phyloP scores from a whole-genome alignment of 441 rosid genomes.

The Breynia disticha region DNA sequence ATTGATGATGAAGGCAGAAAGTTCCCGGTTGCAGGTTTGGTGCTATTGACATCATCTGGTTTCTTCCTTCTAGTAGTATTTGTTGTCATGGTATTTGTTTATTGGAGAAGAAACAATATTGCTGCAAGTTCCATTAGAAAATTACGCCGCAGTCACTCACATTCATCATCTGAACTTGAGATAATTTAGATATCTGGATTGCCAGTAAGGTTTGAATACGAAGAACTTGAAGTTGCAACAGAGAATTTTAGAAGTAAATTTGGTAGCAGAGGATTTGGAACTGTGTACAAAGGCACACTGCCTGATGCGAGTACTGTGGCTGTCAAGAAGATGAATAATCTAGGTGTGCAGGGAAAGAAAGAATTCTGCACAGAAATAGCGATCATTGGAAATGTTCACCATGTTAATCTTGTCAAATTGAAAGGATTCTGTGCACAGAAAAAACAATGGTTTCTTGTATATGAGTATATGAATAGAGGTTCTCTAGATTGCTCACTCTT shows the following conservation, averaged over 20 bases:
- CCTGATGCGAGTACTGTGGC: slow-evolving; percentile 55
- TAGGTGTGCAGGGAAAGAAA: slow-evolving; percentile 62
- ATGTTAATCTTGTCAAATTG: slow-evolving; percentile 74
- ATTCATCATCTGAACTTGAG: slow-evolving; percentile 56
- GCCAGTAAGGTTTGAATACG: slow-evolving; percentile 61
- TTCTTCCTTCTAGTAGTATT: slow-evolving; percentile 23
- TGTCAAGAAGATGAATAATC: slow-evolving; percentile 65
- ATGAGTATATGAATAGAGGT: slow-evolving; percentile 76
- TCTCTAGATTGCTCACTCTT: slow-evolving; percentile 64
- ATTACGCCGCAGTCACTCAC: slow-evolving; percentile 19
- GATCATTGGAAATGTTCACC: slow-evolving; percentile 71
- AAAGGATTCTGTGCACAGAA: slow-evolving; percentile 82
- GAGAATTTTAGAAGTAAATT: slow-evolving; percentile 54
- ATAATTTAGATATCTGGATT: slow-evolving; percentile 70
- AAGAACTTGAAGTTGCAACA: slow-evolving; percentile 69
- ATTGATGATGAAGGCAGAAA: slow-evolving; percentile 13
- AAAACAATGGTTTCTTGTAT: slow-evolving; percentile 60
- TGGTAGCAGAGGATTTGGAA: slow-evolving; percentile 80
- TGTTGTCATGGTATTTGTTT: slow-evolving; percentile 31
- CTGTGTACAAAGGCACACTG: slow-evolving; percentile 68
- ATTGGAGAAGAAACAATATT: slow-evolving; percentile 43
- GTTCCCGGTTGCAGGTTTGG: slow-evolving; percentile 50
- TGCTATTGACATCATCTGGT: slow-evolving; percentile 52
- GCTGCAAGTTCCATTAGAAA: slow-evolving; percentile 20
- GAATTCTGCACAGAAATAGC: slow-evolving; percentile 88